Percentiles rank a stretch among this genome's conserved stretches.
These are phyloP conservation scores for Auxenochlorella pyrenoidosa DNA, from an alignment of 139 green algal genomes.

Conservation along the genomic window DNA sequence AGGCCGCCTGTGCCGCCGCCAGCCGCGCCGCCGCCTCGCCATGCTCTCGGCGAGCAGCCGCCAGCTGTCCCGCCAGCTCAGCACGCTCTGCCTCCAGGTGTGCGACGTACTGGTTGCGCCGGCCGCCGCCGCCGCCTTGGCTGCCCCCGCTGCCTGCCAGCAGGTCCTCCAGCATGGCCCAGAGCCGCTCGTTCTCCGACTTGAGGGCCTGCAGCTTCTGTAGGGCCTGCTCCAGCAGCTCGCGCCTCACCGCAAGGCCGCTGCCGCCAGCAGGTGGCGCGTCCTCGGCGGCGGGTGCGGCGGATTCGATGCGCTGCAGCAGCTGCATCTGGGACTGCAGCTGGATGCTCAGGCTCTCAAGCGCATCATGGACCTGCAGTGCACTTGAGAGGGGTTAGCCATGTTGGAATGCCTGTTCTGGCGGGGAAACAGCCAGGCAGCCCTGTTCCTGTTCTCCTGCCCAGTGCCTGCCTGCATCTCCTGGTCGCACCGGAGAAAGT, in stretches of 20 bases:
- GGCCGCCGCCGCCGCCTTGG: not conserved
- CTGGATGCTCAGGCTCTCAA: constrained; percentile 12
- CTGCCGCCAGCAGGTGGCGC: not conserved
- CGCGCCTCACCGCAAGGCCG: not conserved
- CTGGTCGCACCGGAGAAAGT: no score
- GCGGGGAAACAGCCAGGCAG: not conserved
- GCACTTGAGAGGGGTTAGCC: not conserved
- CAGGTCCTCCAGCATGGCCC: constrained; percentile 22
- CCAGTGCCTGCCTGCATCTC: not conserved
- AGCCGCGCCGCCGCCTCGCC: not conserved
- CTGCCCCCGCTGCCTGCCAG: constrained; percentile 1
- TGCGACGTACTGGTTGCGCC: constrained; percentile 17
- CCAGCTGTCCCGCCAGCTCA: constrained; percentile 19
- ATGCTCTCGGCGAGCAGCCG: constrained; percentile 1
- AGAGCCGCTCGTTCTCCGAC: constrained; percentile 16
- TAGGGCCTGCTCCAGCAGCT: constrained; percentile 19
- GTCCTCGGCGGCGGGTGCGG: not conserved
- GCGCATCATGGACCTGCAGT: not conserved
- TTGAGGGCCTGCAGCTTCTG: constrained; percentile 34
- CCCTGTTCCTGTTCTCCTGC: not conserved
- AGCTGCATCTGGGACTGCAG: constrained; percentile 23
- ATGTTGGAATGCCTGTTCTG: not conserved
- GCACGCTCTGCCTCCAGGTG: constrained; percentile 6
- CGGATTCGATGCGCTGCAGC: constrained; percentile 15
- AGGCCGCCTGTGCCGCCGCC: constrained; percentile 11